Conservation (phyloP, 2,329 filamentous ascomycete species). For the Chrysoporthe cubensis region DNA sequence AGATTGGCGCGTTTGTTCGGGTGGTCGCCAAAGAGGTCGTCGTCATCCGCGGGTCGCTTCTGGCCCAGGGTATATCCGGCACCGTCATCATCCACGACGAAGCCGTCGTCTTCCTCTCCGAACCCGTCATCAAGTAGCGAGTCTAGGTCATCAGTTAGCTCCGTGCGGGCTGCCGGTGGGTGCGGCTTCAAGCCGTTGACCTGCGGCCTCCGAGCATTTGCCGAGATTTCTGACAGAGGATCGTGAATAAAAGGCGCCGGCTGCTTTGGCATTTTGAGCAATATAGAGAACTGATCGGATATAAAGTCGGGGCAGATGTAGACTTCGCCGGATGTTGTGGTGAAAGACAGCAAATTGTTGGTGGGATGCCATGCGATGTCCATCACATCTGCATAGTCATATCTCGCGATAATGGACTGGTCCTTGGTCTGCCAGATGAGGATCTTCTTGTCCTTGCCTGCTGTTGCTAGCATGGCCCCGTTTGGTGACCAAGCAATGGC, state of each 20-base stretch:
- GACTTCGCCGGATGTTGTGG: constrained; percentile 88
- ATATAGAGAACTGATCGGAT: constrained; percentile 57
- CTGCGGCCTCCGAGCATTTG: constrained; percentile 62
- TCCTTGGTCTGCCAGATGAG: constrained; percentile 89
- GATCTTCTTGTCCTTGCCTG: constrained; percentile 70
- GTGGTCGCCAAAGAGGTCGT: constrained; percentile 54
- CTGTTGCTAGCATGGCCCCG: constrained; percentile 79
- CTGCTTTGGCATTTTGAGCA: constrained; percentile 65
- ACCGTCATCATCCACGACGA: constrained; percentile 93
- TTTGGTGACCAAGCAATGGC: constrained; percentile 94
- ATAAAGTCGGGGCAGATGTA: constrained; percentile 83
- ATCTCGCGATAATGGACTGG: constrained; percentile 77
- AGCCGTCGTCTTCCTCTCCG: constrained; percentile 69
- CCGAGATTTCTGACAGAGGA: constrained; percentile 70
- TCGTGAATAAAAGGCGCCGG: constrained; percentile 87
- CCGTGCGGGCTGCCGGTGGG: constrained; percentile 22
- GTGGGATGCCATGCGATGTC: constrained; percentile 90
- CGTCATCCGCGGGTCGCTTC: constrained; percentile 55
- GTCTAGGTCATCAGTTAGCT: constrained; percentile 68
- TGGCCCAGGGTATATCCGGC: constrained; percentile 77
- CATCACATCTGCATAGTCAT: constrained; percentile 82
- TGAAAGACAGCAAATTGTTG: constrained; percentile 88
- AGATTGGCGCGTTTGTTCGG: constrained; percentile 55
- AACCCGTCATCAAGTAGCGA: constrained; percentile 70
- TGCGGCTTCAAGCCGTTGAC: constrained; percentile 60